These are phyloP conservation scores for Eragrostis tef DNA, from an alignment of 202 grass and related monocot genomes.

Conservation along the genomic window DNA sequence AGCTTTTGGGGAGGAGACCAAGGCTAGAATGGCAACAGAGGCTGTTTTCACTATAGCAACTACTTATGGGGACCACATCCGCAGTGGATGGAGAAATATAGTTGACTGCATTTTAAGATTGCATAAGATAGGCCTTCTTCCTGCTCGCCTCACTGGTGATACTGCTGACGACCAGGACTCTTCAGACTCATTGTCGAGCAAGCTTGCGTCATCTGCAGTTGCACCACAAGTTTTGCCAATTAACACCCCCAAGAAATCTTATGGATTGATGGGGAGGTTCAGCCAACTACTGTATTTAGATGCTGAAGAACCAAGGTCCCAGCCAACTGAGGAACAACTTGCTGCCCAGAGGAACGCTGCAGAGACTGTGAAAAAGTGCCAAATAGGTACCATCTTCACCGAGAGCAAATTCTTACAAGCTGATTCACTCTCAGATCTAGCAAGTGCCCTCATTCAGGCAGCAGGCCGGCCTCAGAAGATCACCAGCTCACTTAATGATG, in stretches of 20 bases:
- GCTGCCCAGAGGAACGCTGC: conserved; percentile 74
- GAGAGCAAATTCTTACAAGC: conserved; percentile 98
- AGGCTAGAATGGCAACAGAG: conserved; percentile 95
- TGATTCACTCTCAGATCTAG: conserved; percentile 79
- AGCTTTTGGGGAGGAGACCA: conserved; percentile 85
- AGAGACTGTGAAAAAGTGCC: conserved; percentile 83
- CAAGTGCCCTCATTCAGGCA: conserved; percentile 73
- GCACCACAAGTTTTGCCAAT: conserved; percentile 62
- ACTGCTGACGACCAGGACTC: conserved; percentile 65
- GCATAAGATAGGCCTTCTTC: conserved; percentile 88
- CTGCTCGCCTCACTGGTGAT: conserved; percentile 66
- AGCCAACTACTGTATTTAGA: conserved; percentile 86
- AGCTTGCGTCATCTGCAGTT: conserved; percentile 48
- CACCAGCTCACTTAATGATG: conserved; percentile 73
- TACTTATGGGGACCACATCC: conserved; percentile 87
- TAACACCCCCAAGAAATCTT: conserved; percentile 67
- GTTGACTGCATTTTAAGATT: conserved; percentile 89
- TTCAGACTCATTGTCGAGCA: conserved; percentile 60
- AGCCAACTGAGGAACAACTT: conserved; percentile 89
- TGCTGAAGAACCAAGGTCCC: conserved; percentile 74
- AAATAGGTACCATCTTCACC: conserved; percentile 81
- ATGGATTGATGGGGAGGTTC: conserved; percentile 94
- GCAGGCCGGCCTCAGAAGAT: conserved; percentile 89
- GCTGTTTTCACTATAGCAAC: conserved; percentile 93
- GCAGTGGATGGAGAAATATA: conserved; percentile 84